These are phyloP conservation scores for Teratosphaeria destructans DNA, from an alignment of 2,329 filamentous ascomycete species.

Conservation along the genomic window DNA sequence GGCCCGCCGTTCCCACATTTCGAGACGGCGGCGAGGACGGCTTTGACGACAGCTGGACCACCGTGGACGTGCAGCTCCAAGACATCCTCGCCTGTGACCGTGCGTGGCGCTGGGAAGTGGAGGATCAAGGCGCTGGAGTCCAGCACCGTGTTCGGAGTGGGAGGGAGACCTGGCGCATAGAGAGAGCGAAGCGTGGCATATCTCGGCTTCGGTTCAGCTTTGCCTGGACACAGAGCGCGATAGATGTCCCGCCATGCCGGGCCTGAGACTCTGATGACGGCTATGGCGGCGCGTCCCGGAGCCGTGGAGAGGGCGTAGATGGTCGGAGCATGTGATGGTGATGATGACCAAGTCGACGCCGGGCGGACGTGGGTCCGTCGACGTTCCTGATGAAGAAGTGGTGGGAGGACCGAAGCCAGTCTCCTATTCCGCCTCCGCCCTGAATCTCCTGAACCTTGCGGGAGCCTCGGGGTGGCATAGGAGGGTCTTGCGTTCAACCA, in stretches of 20 bases:
- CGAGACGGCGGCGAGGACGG: conserved; percentile 65
- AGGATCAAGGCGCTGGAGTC: conserved; percentile 74
- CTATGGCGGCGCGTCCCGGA: conserved; percentile 76
- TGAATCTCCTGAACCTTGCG: background rate
- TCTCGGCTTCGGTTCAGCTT: conserved; percentile 46
- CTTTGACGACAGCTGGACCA: conserved; percentile 76
- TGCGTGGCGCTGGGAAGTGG: conserved; percentile 70
- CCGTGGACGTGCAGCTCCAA: conserved; percentile 94
- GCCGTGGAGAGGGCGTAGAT: conserved; percentile 91
- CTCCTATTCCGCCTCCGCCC: background rate
- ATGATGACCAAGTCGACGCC: background rate
- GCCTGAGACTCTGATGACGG: conserved; percentile 79
- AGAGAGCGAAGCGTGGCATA: conserved; percentile 65
- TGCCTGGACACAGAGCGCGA: conserved; percentile 48
- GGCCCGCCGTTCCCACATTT: conserved; percentile 6
- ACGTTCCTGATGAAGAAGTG: background rate
- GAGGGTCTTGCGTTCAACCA: background rate
- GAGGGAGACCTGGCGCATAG: conserved; percentile 43
- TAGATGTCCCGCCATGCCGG: conserved; percentile 61
- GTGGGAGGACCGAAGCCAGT: background rate
- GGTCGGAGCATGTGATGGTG: conserved; percentile 37
- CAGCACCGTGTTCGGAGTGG: conserved; percentile 40
- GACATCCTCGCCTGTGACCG: conserved; percentile 85
- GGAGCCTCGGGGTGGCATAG: background rate
- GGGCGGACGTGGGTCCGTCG: background rate